Evolutionary conservation across 2,329 filamentous ascomycete genomes (phyloP).

Genomic region (Coniochaeta sp.): DNA sequence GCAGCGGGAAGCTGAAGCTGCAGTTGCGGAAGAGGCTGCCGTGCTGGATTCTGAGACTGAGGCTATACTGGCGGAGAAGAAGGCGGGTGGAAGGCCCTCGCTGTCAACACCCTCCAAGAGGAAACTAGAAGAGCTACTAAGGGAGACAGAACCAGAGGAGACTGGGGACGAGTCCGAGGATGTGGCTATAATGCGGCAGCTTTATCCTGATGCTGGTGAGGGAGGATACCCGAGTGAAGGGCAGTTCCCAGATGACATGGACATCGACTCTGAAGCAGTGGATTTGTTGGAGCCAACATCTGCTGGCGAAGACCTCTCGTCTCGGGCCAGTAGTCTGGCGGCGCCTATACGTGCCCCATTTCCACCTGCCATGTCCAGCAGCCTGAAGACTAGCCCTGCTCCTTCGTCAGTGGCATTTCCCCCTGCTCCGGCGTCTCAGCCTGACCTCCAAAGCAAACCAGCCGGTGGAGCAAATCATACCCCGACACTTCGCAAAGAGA

Average conservation of each 20-base stretch:
- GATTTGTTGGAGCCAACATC: not conserved
- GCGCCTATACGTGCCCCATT: not conserved
- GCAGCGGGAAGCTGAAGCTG: slow-evolving; percentile 2
- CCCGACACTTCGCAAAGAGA: not conserved
- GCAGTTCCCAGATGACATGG: slow-evolving; percentile 6
- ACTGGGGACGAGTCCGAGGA: not conserved
- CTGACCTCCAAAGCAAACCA: not conserved
- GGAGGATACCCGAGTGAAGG: not conserved
- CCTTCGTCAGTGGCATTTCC: not conserved
- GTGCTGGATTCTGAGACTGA: not conserved
- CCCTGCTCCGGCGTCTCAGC: not conserved
- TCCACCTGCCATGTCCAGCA: not conserved
- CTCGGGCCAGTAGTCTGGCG: slow-evolving; percentile 9
- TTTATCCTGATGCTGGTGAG: not conserved
- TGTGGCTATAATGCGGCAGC: not conserved
- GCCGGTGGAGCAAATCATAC: not conserved
- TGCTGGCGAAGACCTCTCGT: not conserved
- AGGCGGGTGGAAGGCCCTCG: not conserved
- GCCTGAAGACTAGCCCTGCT: not conserved
- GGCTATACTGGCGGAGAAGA: not conserved
- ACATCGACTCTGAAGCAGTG: slow-evolving; percentile 6
- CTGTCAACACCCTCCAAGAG: not conserved
- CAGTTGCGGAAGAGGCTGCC: not conserved
- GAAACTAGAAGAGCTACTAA: not conserved
- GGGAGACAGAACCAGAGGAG: not conserved